Conservation (phyloP, 495 filamentous ascomycete species). For the Neurospora sp. region DNA sequence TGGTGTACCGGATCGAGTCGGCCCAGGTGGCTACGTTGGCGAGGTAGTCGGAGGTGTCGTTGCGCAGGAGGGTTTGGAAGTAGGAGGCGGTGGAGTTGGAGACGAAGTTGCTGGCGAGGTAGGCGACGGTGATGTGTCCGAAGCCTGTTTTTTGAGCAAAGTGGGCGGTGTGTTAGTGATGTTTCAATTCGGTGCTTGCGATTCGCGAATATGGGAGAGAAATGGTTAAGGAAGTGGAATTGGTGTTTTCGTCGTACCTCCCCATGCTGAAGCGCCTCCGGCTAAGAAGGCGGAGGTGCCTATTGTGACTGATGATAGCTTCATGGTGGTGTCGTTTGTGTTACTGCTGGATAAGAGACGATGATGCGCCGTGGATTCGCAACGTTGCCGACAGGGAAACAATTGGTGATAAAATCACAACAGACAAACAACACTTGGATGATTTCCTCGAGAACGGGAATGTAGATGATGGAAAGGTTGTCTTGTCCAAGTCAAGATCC, state of each 20-base stretch:
- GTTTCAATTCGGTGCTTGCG: background rate
- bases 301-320: constrained; percentile 12
- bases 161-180: background rate
- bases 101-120: constrained; percentile 38
- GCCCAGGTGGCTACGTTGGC: constrained; percentile 55
- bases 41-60: constrained; percentile 42
- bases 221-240: background rate
- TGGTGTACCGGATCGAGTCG: constrained; percentile 49
- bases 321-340: constrained; percentile 11
- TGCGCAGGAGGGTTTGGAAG: constrained; percentile 33
- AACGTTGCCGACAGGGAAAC: background rate
- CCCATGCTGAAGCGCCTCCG: constrained; percentile 14
- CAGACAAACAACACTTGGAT: background rate
- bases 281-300: constrained; percentile 11
- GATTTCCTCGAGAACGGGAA: background rate
- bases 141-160: constrained; percentile 25
- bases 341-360: background rate
- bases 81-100: constrained; percentile 27
- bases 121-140: constrained; percentile 52
- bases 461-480: background rate
- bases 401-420: background rate
- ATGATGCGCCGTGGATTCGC: background rate
- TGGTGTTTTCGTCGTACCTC: constrained; percentile 10
- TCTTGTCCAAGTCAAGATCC: background rate
- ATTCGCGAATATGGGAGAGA: background rate